These are phyloP conservation scores for Kodamaea sp. DNA, from an alignment of 1,139 yeast genomes.

Conservation along the genomic window DNA sequence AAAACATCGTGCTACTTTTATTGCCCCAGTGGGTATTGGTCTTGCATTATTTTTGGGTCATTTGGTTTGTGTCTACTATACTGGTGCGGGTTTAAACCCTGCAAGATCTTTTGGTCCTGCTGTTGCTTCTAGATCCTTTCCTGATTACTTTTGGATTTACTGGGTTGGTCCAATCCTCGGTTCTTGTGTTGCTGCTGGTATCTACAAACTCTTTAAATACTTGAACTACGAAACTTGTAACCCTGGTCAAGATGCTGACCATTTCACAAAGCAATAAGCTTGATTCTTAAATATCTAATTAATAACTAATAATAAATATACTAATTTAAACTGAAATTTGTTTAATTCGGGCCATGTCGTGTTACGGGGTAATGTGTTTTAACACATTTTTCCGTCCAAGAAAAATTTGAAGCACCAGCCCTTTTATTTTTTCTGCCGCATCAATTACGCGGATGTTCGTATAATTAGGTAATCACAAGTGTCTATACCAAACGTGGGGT, in stretches of 20 bases:
- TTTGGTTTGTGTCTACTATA: conserved; percentile 74
- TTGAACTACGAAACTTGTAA: conserved; percentile 69
- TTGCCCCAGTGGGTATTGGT: conserved; percentile 86
- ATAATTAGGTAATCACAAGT: too few species aligned
- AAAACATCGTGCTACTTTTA: conserved; percentile 68
- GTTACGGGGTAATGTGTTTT: too few species aligned
- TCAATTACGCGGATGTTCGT: too few species aligned
- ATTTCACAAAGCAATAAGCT: conserved; percentile 9
- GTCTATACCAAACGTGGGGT: too few species aligned
- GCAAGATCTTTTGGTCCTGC: conserved; percentile 88
- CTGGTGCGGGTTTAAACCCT: conserved; percentile 92
- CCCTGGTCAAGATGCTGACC: conserved; percentile 61
- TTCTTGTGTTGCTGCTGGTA: conserved; percentile 57
- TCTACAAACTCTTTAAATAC: conserved; percentile 65
- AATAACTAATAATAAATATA: too few species aligned
- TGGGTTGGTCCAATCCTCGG: conserved; percentile 87
- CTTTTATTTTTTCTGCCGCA: too few species aligned
- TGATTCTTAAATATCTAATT: conserved; percentile 3
- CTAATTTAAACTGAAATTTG: neutral
- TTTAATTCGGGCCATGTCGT: too few species aligned
- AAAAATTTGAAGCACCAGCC: too few species aligned
- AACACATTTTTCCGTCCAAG: too few species aligned
- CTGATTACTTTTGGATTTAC: conserved; percentile 85
- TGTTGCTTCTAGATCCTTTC: conserved; percentile 69
- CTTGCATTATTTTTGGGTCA: conserved; percentile 79